Percentiles rank a stretch among this genome's conserved stretches.
These are phyloP conservation scores for Paspalum notatum DNA, from an alignment of 176 grass and related monocot species.

Conservation along the genomic window DNA sequence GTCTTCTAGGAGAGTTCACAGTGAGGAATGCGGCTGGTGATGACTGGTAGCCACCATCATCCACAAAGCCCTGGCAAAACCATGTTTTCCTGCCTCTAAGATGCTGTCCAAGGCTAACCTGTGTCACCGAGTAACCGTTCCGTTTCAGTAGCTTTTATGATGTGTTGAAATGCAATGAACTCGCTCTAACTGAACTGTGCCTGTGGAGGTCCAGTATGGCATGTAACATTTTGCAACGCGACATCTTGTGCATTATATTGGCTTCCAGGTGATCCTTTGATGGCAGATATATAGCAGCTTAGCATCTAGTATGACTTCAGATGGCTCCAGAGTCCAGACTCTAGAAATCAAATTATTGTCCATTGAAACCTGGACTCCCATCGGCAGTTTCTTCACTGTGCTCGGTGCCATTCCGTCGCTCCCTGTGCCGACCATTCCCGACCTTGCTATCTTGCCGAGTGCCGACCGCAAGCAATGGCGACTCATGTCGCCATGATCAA, in stretches of 20 bases:
- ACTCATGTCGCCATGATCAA: too few species aligned
- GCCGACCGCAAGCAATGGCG: too few species aligned
- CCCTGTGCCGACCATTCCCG: too few species aligned
- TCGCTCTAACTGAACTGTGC: not conserved
- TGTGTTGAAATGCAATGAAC: not conserved
- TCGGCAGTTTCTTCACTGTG: too few species aligned
- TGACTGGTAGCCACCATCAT: not conserved
- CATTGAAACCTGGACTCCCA: too few species aligned
- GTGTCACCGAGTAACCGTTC: not conserved
- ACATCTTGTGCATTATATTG: not conserved
- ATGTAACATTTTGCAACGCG: not conserved
- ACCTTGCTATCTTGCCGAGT: too few species aligned
- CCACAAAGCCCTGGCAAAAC: not conserved
- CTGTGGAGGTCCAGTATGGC: not conserved
- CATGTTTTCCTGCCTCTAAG: not conserved
- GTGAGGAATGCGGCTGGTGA: not conserved
- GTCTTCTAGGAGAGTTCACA: conserved; percentile 40
- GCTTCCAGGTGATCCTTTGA: not conserved
- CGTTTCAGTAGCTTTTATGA: conserved; percentile 6
- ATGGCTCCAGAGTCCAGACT: too few species aligned
- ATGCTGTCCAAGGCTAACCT: conserved; percentile 2
- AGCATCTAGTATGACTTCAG: not conserved
- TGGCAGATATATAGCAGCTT: not conserved
- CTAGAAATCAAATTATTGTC: too few species aligned
- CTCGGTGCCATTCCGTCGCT: too few species aligned